phyloP scores from a whole-genome alignment of 129 eudicot species.

The Flaveria brownii region DNA sequence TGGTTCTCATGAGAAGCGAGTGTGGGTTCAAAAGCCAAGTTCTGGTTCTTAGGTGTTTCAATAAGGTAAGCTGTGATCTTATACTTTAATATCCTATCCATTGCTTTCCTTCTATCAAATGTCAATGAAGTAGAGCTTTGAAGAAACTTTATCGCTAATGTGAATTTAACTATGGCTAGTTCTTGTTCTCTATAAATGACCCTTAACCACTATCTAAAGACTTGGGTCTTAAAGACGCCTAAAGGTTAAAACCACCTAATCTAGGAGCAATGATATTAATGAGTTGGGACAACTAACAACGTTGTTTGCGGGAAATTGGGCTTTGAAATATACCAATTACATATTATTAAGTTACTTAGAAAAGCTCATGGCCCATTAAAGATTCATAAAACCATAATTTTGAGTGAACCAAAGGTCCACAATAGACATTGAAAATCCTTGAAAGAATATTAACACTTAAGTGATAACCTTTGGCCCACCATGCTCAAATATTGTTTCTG shows the following conservation, averaged over 20 bases:
- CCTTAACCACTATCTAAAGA: not conserved
- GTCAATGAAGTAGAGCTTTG: conserved; percentile 9
- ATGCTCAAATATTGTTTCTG: no score
- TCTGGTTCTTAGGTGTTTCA: conserved; percentile 64
- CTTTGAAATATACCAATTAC: no score
- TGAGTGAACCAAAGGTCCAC: no score
- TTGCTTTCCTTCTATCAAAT: conserved; percentile 17
- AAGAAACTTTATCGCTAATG: conserved; percentile 2
- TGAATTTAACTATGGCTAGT: not conserved
- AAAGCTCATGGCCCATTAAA: no score
- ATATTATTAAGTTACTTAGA: no score
- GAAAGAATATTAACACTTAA: no score
- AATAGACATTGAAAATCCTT: no score
- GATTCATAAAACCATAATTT: no score
- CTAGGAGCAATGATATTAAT: not conserved
- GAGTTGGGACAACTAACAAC: no score
- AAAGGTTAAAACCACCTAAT: conserved; percentile 12
- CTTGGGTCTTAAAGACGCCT: not conserved
- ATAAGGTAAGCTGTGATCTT: conserved; percentile 47
- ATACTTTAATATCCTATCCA: not conserved
- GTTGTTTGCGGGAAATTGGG: no score
- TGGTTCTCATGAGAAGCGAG: no score
- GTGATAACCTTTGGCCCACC: no score
- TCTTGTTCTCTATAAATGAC: not conserved
- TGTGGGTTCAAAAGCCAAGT: conserved; percentile 95